Evolutionary conservation across 345 rosid species (phyloP), one percentile per base, ranked within the genome.

Genomic region (Lepidium aucheri): DNA sequence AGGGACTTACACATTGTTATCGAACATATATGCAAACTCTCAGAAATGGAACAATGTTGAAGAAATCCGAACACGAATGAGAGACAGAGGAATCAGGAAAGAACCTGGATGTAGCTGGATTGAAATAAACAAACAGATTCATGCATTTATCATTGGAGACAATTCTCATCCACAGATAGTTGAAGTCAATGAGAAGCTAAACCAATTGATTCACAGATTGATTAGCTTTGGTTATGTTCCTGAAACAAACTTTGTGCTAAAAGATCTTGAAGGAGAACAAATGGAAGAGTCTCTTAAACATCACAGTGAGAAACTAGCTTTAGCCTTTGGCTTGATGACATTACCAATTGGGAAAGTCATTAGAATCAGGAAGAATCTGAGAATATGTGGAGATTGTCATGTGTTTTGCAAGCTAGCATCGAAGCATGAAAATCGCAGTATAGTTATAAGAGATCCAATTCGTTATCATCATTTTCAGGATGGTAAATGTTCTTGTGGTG

Each of bases 41-140:
- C 85, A 75, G 65, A 81, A 80, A 65, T 86, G 92, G 92, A 74
- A 84, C 1, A 83, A 80, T 28, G 96, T 80, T 55, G 80, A 80
- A 22, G 76, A 78, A 38, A 50, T 77, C 11, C 67, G 88, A 67
- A 84, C 60, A 60, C 63, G 13, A 0, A 86, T 84, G 96, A 76
- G 77, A 56, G 43, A 68, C 53, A 72, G 65, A 45, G 84, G 87
- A 49, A 69, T 86, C 30, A 76, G 45, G 70, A 84, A 88, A 78
- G 85, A 81, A 40, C 85, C 92, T 13, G 92, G 92, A 59, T 83
- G 90, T 50, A 88, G 90, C 70, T 86, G 92, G 92, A 74, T 86
- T 50, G 92, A 88, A 80, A 83, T 82, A 60, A 65, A 75, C 60
- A 84, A 79, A 74, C 60, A 81, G 78, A 81, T 88, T 33, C 92